Evolutionary conservation across 2,329 filamentous ascomycete species (phyloP).

Genomic region (Fusarium heterosporum): DNA sequence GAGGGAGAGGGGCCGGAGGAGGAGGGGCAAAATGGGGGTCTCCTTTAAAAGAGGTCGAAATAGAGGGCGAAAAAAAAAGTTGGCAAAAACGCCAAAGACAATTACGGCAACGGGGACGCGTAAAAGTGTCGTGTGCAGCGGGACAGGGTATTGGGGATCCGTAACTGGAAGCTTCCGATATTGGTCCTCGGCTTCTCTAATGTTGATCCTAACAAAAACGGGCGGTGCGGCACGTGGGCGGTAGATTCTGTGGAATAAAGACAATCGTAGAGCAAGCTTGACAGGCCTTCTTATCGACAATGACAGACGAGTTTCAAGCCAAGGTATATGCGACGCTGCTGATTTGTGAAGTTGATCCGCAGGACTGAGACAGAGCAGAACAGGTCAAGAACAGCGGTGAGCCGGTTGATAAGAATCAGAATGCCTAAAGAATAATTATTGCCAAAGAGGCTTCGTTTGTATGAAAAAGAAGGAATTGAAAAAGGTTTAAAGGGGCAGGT

Average conservation of each 20-base stretch:
- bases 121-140: slow-evolving; percentile 15
- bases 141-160: slow-evolving; percentile 11
- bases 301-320: slow-evolving; percentile 35
- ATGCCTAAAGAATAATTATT: slow-evolving; percentile 8
- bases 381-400: slow-evolving; percentile 37
- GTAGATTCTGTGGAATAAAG: slow-evolving; percentile 7
- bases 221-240: slow-evolving; percentile 37
- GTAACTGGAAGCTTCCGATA: slow-evolving; percentile 4
- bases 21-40: slow-evolving; percentile 42
- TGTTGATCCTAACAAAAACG: slow-evolving; percentile 28
- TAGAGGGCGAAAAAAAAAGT: slow-evolving; percentile 21
- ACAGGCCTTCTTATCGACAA: slow-evolving; percentile 37
- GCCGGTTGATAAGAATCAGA: slow-evolving; percentile 7
- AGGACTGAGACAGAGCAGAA: slow-evolving; percentile 33
- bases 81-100: slow-evolving; percentile 29
- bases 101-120: slow-evolving; percentile 27
- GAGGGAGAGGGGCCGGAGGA: slow-evolving; percentile 41
- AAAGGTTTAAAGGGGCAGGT: slow-evolving; percentile 37
- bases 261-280: slow-evolving; percentile 22
- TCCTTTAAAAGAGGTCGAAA: slow-evolving; percentile 37
- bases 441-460: slow-evolving; percentile 19
- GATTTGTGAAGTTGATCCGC: slow-evolving; percentile 31
- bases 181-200: slow-evolving; percentile 12
- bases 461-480: slow-evolving; percentile 19
- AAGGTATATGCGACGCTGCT: slow-evolving; percentile 26